These are phyloP conservation scores for Myriosclerotinia duriaeana DNA, from an alignment of 2,329 filamentous ascomycete species.

Conservation along the genomic window DNA sequence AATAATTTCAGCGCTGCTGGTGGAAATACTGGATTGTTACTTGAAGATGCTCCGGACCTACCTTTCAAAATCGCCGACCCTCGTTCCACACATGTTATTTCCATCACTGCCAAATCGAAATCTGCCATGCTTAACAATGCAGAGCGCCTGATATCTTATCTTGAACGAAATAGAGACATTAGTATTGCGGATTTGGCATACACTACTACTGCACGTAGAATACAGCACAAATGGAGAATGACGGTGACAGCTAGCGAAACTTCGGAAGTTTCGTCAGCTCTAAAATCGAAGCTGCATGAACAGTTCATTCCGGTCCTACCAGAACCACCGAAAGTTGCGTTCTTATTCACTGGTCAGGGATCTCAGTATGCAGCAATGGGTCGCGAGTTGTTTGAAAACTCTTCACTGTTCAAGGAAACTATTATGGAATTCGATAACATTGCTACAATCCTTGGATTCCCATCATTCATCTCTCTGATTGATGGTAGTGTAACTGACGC, in stretches of 20 bases:
- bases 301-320: conserved; percentile 22
- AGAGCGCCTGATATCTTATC: conserved; percentile 32
- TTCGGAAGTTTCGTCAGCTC: conserved; percentile 43
- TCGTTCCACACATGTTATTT: conserved; percentile 47
- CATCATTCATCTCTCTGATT: conserved; percentile 22
- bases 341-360: conserved; percentile 26
- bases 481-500: conserved; percentile 18
- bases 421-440: conserved; percentile 24
- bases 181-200: conserved; percentile 38
- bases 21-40: conserved; percentile 39
- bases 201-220: conserved; percentile 47
- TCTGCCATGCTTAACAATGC: conserved; percentile 35
- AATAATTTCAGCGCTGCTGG: conserved; percentile 49
- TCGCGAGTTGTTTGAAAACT: conserved; percentile 21
- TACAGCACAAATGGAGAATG: conserved; percentile 59
- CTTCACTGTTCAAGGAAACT: conserved; percentile 13
- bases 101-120: conserved; percentile 49
- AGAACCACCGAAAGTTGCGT: conserved; percentile 39
- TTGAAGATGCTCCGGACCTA: conserved; percentile 42
- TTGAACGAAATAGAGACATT: conserved; percentile 33
- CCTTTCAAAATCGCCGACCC: conserved; percentile 41
- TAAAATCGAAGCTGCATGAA: conserved; percentile 23
- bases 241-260: conserved; percentile 44
- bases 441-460: conserved; percentile 22
- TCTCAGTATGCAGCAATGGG: conserved; percentile 25